Conservation (phyloP, 78 protist genomes). For the Capsaspora owczarzaki region DNA sequence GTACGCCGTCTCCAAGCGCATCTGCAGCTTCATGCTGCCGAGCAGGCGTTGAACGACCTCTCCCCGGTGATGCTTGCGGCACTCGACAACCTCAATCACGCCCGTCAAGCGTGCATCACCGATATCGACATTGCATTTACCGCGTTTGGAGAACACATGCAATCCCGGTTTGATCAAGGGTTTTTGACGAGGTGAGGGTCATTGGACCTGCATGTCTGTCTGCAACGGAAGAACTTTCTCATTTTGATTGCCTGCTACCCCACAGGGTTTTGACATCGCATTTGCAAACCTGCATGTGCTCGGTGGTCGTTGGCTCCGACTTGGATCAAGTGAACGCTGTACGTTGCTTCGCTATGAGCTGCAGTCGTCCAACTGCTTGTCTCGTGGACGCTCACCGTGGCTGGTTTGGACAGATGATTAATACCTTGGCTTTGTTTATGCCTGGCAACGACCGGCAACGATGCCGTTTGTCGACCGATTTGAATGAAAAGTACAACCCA, state of each 20-base stretch:
- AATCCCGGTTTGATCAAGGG: too few species aligned
- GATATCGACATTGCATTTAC: neutral
- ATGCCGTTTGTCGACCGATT: neutral
- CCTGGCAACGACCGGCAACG: neutral
- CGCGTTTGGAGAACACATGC: neutral
- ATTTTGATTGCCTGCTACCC: too few species aligned
- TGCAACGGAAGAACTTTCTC: too few species aligned
- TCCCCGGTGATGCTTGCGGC: neutral
- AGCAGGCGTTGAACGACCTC: neutral
- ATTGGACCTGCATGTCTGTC: too few species aligned
- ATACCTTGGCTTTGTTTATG: neutral
- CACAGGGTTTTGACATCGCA: neutral
- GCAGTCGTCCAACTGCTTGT: too few species aligned
- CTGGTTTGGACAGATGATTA: neutral
- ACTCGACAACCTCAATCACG: neutral
- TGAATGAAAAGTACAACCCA: neutral
- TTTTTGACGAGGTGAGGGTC: too few species aligned
- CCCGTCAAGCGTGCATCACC: neutral
- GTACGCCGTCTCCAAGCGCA: neutral
- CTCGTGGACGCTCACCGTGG: too few species aligned
- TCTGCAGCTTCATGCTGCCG: neutral
- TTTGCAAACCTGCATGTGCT: neutral
- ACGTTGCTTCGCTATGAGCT: neutral
- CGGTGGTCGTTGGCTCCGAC: conserved; percentile 1
- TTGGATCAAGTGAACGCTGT: neutral